A percentile compares a stretch with the other conserved stretches of the same genome.
Conservation (phyloP, 2,329 filamentous ascomycete species). For the Claviceps sp. region DNA sequence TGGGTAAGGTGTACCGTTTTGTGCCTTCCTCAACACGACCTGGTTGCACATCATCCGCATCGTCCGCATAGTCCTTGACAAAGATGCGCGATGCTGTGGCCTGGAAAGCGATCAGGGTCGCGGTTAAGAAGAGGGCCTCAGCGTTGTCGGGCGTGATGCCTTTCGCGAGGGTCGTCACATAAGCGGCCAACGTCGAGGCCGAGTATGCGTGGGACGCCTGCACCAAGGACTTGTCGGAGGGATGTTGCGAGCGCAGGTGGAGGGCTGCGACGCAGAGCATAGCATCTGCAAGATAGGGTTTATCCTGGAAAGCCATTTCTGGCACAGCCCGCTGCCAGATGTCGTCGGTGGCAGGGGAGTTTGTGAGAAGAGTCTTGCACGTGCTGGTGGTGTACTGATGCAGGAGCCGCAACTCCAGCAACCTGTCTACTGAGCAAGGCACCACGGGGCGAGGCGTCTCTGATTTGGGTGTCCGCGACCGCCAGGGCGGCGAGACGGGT, state of each 20-base stretch:
- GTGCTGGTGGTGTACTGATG: slow-evolving; percentile 52
- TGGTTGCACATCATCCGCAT: slow-evolving; percentile 3
- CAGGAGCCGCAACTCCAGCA: slow-evolving; percentile 49
- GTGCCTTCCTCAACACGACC: slow-evolving; percentile 17
- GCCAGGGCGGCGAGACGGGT: slow-evolving; percentile 7
- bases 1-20: slow-evolving; percentile 41
- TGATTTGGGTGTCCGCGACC: slow-evolving; percentile 11
- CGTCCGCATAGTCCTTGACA: slow-evolving; percentile 38
- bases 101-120: slow-evolving; percentile 53
- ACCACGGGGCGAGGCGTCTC: slow-evolving; percentile 21
- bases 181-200: slow-evolving; percentile 48
- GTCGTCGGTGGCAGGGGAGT: slow-evolving; percentile 34
- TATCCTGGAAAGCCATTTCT: slow-evolving; percentile 44
- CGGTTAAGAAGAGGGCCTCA: slow-evolving; percentile 48
- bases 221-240: slow-evolving; percentile 45
- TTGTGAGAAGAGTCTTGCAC: slow-evolving; percentile 43
- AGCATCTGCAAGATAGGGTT: slow-evolving; percentile 46
- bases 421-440: slow-evolving; percentile 26
- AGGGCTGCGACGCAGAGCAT: slow-evolving; percentile 51
- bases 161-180: slow-evolving; percentile 39
- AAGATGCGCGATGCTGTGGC: slow-evolving; percentile 50
- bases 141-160: slow-evolving; percentile 47
- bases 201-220: slow-evolving; percentile 52
- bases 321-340: slow-evolving; percentile 50
- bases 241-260: slow-evolving; percentile 42